Evolutionary conservation across 441 rosid genomes (phyloP), one percentile per base, ranked within the genome.

Genomic region (Adansonia rubrostipa): DNA sequence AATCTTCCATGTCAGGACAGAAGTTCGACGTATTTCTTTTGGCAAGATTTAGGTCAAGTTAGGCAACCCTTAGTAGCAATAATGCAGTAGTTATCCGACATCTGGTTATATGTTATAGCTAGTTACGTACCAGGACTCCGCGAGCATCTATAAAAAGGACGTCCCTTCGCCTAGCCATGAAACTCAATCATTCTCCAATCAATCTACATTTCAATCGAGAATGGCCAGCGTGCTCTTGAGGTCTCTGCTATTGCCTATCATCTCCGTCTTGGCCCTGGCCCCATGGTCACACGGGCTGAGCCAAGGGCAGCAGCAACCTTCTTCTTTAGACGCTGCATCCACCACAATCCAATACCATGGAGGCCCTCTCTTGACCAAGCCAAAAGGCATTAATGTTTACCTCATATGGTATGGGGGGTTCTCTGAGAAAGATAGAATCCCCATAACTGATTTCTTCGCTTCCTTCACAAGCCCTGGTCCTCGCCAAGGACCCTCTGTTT

Each of bases 331-430:
- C 42, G 58, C 17, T 56, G 51, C n/a, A 28, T 54, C 82, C 50
- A 14, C 73, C 50, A 7, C 45, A 10, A 17, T 86, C 24, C 67
- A 56, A 24, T 84, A 86, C 85, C 88, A 86, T 53, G 82, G 84
- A n/a, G 87, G 87, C 58, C 78, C 81, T 72, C 78, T 84, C 54
- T 60, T 82, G 62, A 82, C 70, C 24, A 69, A 54, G 15, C 78
- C 79, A 14, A 82, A 24, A 10, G 73, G 79, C 73, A 79, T 86
- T 50, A 79, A 84, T 47, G 58, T 86, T 73, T 78, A 82, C 60
- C 50, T 86, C 20, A 47, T 84, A 33, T 82, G 87, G 85, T 86
- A 86, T 62, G 89, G 86, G 48, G 74, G 67, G 8, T 82, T 84
- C 77, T 77, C 86, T 40, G 14, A 3, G 20, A 48, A 77, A 60